These are phyloP conservation scores for Pythium volutum DNA, from an alignment of 352 stramenopile species.

Conservation along the genomic window DNA sequence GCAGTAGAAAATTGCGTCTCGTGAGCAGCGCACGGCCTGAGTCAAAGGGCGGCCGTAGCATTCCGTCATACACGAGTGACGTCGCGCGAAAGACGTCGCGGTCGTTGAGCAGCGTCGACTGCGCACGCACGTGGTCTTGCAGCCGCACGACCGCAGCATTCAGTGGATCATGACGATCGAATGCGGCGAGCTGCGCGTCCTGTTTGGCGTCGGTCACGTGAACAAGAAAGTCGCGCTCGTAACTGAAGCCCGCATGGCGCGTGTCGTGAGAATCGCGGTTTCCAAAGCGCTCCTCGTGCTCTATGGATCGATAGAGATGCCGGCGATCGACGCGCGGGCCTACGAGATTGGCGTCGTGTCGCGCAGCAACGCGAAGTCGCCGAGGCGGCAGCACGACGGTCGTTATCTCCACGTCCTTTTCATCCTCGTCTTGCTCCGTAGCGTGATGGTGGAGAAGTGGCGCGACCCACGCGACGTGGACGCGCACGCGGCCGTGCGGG, in stretches of 20 bases:
- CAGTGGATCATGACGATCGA: constrained; percentile 79
- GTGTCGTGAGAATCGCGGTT: constrained; percentile 7
- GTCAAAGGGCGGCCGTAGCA: neutral
- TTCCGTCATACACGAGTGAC: constrained; percentile 17
- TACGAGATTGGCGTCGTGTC: constrained; percentile 18
- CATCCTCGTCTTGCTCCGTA: constrained; percentile 2
- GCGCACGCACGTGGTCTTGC: constrained; percentile 37
- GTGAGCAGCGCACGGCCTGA: constrained; percentile 33
- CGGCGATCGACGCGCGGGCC: constrained; percentile 20
- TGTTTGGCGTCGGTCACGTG: constrained; percentile 29
- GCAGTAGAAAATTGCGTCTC: constrained; percentile 62
- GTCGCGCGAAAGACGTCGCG: constrained; percentile 47
- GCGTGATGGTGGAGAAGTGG: neutral
- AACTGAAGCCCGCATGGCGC: constrained; percentile 37
- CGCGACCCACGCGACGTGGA: constrained; percentile 42
- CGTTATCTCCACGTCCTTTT: neutral
- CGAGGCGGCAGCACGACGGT: constrained; percentile 18
- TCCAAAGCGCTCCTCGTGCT: constrained; percentile 8
- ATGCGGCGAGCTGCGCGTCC: constrained; percentile 17
- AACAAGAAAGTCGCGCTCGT: constrained; percentile 62
- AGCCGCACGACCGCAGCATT: constrained; percentile 51
- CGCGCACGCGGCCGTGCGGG: constrained; percentile 45
- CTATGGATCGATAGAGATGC: neutral
- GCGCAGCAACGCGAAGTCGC: neutral
- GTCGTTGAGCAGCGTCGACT: constrained; percentile 31